Base-by-base conservation (phyloP, 106 monocot species). In the Amphibolis antarctica region DNA sequence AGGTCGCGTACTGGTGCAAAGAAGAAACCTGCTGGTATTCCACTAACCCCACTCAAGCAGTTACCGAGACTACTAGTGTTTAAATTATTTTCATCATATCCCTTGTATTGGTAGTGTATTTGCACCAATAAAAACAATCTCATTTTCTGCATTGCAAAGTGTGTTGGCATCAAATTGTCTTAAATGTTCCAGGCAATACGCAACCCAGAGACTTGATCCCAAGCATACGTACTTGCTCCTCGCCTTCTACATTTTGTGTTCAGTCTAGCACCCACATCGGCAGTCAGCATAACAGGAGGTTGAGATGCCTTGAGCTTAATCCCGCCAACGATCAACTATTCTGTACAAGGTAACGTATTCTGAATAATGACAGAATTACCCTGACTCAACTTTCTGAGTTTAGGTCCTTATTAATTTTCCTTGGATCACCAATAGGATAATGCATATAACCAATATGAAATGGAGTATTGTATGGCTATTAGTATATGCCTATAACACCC, bases 221-320 rank as follows among this genome's bases (percentile, higher is more conserved):
- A 11, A 50, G 65, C 25, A 19, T 65, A 17, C 47, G 65, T 0
- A 49, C 65, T 28, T 65, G 25, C 19, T 51, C 65, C 9, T 28
- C 65, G 26, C 65, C 49, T 28, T 31, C 27, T 51, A 15, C 28
- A 17, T 45, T 65, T 51, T 50, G 19, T 18, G 1, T 65, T 9
- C 65, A 65, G 4, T 49, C 50, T 10, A 50, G 49, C 28, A 65
- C 28, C 17, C 50, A 52, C n/a, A 20, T 51, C 19, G 30, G 29
- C 12, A 51, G 28, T 30, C 65, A 65, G n/a, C 65, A 65, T 28
- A 65, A 28, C 21, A 65, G 65, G 65, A 65, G 65, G 65, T n/a
- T 65, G 17, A 65, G 65, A 50, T 65, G 49, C 28, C 65, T 65
- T n/a, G 49, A 22, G 21, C 47, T 65, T 1, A 65, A 52, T 12